Evolutionary conservation across 331 rosid genomes (phyloP), one percentile per base, ranked within the genome.

Genomic region (Arachis monticola): DNA sequence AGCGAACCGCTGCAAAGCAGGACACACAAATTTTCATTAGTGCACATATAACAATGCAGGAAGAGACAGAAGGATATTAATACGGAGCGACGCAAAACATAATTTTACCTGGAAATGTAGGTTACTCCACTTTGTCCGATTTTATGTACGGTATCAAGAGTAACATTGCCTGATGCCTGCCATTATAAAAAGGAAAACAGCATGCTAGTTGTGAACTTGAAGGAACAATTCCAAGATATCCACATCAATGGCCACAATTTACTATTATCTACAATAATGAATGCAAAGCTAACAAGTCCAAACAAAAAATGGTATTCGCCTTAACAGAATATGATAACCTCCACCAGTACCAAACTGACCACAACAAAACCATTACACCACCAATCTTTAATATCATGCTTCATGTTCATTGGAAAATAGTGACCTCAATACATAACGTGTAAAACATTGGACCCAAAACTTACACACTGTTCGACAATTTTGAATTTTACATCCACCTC

Each of bases 121-220:
- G 94, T 88, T 69, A 92, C 99, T 78, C 97, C 93, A 10, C 92
- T 88, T 77, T 89, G 91, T 79, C 97, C 99, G 69, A 94, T 92
- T 78, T 83, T 71, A 67, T 82, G 84, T 55, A 88, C 86, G 0
- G 96, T 88, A 57, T 87, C 89, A 52, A 90, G 86, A 60, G 99
- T 90, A 72, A 92, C 93, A 78, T 94, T 94, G 60, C 99, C 97
- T 42, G 99, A 94, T 63, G 97, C 97, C 97, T 94, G 79, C 45
- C 58, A 81, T 52, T 38, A 73, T 22, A 60, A 47, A 74, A 57
- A 51, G 75, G 77, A 61, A 3, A 5, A 38, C 41, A 38, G 4
- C 6, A 45, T 78, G 67, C 48, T 12, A 77, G 70, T 41, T n/a
- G 60, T 42, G 31, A 41, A 73, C 67, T 47, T 17, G 4, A 35